Evolutionary conservation across 495 filamentous ascomycete species (phyloP).

Genomic region (Chaetomium tenue): DNA sequence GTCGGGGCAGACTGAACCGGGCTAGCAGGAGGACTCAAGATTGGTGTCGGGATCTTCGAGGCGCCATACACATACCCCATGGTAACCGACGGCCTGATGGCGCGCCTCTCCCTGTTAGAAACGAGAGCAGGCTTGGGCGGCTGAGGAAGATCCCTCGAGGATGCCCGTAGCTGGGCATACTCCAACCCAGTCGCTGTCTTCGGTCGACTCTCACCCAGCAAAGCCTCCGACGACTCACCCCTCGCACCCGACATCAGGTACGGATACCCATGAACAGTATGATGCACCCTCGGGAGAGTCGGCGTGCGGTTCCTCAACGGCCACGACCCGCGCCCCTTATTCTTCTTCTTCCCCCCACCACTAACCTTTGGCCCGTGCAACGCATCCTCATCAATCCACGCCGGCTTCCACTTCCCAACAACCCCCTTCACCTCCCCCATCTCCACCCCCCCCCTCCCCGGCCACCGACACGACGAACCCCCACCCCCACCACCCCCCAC

Average conservation of each 20-base stretch:
- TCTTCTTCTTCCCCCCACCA: constrained; percentile 15
- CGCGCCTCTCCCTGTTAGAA: constrained; percentile 4
- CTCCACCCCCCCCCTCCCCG: not conserved
- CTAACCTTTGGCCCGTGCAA: constrained; percentile 42
- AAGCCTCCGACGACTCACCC: constrained; percentile 11
- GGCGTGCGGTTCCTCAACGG: constrained; percentile 24
- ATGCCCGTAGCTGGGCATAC: constrained; percentile 23
- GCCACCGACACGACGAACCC: constrained; percentile 12
- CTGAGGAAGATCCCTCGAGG: constrained; percentile 20
- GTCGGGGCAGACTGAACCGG: constrained; percentile 23
- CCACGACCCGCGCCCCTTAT: constrained; percentile 29
- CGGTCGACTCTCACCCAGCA: constrained; percentile 2
- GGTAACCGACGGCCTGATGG: constrained; percentile 12
- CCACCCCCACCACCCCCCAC: not conserved
- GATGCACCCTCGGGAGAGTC: constrained; percentile 27
- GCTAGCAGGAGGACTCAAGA: constrained; percentile 1
- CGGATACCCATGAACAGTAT: constrained; percentile 22
- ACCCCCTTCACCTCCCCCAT: not conserved
- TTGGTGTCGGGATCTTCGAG: constrained; percentile 9
- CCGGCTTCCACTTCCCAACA: constrained; percentile 25
- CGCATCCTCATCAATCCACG: constrained; percentile 47
- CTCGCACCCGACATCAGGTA: not conserved
- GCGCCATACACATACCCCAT: constrained; percentile 13
- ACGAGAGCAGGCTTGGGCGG: constrained; percentile 26
- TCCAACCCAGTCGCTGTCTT: not conserved